Evolutionary conservation across 2,329 filamentous ascomycete genomes (phyloP).

Genomic region (Cercospora sp.): DNA sequence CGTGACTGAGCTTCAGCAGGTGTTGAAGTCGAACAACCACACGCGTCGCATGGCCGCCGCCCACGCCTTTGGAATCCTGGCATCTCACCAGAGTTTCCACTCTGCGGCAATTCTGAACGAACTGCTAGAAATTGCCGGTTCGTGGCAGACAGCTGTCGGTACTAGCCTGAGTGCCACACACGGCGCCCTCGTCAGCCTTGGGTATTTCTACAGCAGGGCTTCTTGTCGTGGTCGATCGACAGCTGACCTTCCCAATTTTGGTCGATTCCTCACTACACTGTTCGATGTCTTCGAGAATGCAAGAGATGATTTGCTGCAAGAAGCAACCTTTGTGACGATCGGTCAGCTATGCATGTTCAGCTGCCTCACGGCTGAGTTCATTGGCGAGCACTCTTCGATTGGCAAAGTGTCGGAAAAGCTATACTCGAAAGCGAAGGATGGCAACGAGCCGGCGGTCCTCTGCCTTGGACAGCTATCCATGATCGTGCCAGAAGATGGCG

Average conservation of each 20-base stretch:
- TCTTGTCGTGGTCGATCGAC: slow-evolving; percentile 48
- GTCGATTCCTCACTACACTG: slow-evolving; percentile 47
- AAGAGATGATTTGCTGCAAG: slow-evolving; percentile 58
- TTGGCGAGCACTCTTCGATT: slow-evolving; percentile 29
- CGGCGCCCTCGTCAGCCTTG: slow-evolving; percentile 60
- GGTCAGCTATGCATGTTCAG: slow-evolving; percentile 63
- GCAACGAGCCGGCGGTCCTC: slow-evolving; percentile 78
- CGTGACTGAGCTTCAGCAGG: slow-evolving; percentile 56
- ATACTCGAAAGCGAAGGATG: slow-evolving; percentile 69
- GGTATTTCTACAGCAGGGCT: slow-evolving; percentile 59
- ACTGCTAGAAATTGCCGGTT: slow-evolving; percentile 36
- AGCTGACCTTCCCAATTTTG: slow-evolving; percentile 14
- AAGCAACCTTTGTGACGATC: slow-evolving; percentile 58
- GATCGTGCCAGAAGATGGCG: slow-evolving; percentile 53
- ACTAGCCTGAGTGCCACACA: slow-evolving; percentile 60
- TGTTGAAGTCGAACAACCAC: slow-evolving; percentile 70
- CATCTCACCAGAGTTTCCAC: slow-evolving; percentile 57
- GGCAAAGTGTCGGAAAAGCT: slow-evolving; percentile 60
- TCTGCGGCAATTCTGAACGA: slow-evolving; percentile 47
- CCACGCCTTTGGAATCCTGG: slow-evolving; percentile 72
- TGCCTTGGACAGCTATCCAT: slow-evolving; percentile 76
- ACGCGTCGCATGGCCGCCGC: slow-evolving; percentile 66
- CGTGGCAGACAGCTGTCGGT: slow-evolving; percentile 62
- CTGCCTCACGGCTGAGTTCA: slow-evolving; percentile 50
- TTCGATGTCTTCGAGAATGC: slow-evolving; percentile 56